Evolutionary conservation across 2,329 filamentous ascomycete genomes (phyloP).

Genomic region (Westerdykella aurantiaca): DNA sequence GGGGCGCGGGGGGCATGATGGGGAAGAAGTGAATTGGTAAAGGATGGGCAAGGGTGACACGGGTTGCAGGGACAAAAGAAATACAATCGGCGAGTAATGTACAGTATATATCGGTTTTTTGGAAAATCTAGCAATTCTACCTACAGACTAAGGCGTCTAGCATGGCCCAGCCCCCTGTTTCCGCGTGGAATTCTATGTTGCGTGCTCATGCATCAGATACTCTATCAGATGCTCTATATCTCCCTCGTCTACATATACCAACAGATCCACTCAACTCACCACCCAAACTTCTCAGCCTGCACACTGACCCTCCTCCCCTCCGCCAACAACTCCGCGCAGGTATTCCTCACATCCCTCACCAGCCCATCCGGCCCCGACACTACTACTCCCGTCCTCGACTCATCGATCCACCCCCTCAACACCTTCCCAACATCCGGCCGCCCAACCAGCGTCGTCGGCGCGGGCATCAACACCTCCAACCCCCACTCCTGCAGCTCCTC

Average conservation of each 20-base stretch:
- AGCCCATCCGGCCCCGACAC: slow-evolving; percentile 59
- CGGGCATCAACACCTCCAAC: slow-evolving; percentile 49
- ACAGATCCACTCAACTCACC: slow-evolving; percentile 38
- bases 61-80: background rate
- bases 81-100: no score
- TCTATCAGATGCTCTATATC: background rate
- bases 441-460: slow-evolving; percentile 49
- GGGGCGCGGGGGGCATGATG: background rate
- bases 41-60: background rate
- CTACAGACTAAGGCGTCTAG: background rate
- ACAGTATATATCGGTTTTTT: no score
- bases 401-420: slow-evolving; percentile 38
- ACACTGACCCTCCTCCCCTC: slow-evolving; percentile 49
- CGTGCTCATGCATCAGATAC: background rate
- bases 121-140: no score
- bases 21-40: background rate
- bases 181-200: no score
- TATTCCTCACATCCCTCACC: slow-evolving; percentile 56
- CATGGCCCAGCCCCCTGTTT: no score
- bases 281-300: slow-evolving; percentile 63
- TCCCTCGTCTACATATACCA: no score
- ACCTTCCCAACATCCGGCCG: slow-evolving; percentile 49
- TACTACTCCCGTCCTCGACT: slow-evolving; percentile 46
- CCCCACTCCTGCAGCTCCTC: slow-evolving; percentile 47
- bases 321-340: slow-evolving; percentile 47